Percentiles rank a stretch among this genome's conserved stretches.
Evolutionary conservation across 2,329 filamentous ascomycete species (phyloP).

Genomic region (Epichloe coenophiala): DNA sequence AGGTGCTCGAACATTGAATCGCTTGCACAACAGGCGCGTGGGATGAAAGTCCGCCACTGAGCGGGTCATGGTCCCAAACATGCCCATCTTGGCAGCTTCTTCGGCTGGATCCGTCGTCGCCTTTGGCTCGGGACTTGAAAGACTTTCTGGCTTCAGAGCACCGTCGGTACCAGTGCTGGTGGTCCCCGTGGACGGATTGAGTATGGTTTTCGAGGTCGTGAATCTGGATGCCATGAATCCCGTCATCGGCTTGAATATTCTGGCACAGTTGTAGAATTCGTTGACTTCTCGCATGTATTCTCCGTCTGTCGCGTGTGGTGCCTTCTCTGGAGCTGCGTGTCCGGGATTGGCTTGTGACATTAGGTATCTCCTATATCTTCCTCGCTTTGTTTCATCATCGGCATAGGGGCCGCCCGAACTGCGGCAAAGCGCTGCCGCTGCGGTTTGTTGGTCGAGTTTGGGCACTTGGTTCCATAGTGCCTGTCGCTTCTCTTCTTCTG

Average conservation of each 20-base stretch:
- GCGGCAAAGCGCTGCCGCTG: conserved; percentile 53
- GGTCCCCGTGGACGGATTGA: conserved; percentile 12
- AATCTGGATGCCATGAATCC: conserved; percentile 90
- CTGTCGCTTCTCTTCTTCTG: conserved; percentile 48
- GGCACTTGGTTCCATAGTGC: conserved; percentile 47
- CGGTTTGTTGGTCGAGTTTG: conserved; percentile 50
- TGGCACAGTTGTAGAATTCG: conserved; percentile 54
- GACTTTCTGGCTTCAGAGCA: conserved; percentile 10
- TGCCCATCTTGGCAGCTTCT: conserved; percentile 75
- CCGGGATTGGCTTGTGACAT: conserved; percentile 48
- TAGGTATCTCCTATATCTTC: conserved; percentile 71
- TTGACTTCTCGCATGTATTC: conserved; percentile 70
- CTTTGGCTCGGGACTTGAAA: conserved; percentile 21
- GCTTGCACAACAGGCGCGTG: conserved; percentile 76
- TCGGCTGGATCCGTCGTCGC: conserved; percentile 54
- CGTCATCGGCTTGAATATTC: conserved; percentile 81
- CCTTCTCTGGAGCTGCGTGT: conserved; percentile 36
- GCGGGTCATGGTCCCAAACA: conserved; percentile 86
- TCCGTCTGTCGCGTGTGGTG: conserved; percentile 37
- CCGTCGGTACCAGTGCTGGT: conserved; percentile 4
- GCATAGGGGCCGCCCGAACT: conserved; percentile 61
- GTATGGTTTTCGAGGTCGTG: conserved; percentile 50
- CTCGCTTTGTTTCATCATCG: conserved; percentile 65
- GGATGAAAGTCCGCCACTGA: conserved; percentile 61
- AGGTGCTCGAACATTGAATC: conserved; percentile 78